Evolutionary conservation across 2,329 filamentous ascomycete species (phyloP).

Genomic region (Aspergillus pseudonomiae): DNA sequence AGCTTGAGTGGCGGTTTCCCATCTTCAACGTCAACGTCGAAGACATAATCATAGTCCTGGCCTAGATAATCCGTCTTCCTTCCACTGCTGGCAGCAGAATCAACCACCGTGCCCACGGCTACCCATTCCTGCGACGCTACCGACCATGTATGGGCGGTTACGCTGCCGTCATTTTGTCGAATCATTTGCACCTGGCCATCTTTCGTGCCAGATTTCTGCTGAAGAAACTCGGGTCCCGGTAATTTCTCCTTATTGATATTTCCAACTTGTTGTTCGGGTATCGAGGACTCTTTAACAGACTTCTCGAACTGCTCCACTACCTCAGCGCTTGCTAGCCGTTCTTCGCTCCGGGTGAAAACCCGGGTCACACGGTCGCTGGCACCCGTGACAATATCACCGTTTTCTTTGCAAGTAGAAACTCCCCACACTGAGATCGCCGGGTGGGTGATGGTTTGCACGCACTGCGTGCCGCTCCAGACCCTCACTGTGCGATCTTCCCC

Average conservation of each 20-base stretch:
- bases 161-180: slow-evolving; percentile 74
- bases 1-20: slow-evolving; percentile 90
- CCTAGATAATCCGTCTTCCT: slow-evolving; percentile 77
- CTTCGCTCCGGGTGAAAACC: slow-evolving; percentile 74
- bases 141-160: slow-evolving; percentile 91
- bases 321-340: slow-evolving; percentile 70
- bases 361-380: slow-evolving; percentile 86
- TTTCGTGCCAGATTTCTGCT: slow-evolving; percentile 82
- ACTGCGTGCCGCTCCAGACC: slow-evolving; percentile 81
- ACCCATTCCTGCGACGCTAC: slow-evolving; percentile 72
- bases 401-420: slow-evolving; percentile 79
- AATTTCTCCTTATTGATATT: slow-evolving; percentile 90
- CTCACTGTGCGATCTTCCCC: slow-evolving; percentile 93
- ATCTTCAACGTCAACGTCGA: slow-evolving; percentile 94
- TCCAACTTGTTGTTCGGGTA: slow-evolving; percentile 82
- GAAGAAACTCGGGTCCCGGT: slow-evolving; percentile 83
- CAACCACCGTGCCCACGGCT: slow-evolving; percentile 91
- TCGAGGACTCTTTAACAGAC: slow-evolving; percentile 78
- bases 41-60: slow-evolving; percentile 92
- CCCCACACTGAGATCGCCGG: slow-evolving; percentile 96
- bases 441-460: slow-evolving; percentile 93
- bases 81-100: slow-evolving; percentile 80
- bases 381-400: slow-evolving; percentile 90
- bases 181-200: slow-evolving; percentile 97
- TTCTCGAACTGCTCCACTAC: slow-evolving; percentile 76